Percentiles rank a stretch among this genome's conserved stretches.
Evolutionary conservation across 257 asterid species (phyloP).

Genomic region (Solanum corneliomulleri): DNA sequence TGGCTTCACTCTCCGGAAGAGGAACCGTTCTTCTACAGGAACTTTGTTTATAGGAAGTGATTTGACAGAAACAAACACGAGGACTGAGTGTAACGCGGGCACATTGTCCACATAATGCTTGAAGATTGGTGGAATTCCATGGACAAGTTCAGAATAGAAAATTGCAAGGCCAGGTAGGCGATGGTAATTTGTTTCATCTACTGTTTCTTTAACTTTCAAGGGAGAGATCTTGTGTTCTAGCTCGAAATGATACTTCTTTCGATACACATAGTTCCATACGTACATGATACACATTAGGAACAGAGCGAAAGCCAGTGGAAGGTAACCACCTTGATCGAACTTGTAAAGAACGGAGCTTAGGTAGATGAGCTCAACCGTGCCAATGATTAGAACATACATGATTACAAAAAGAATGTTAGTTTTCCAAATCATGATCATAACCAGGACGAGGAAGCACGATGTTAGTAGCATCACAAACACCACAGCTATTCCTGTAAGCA

Average conservation of each 20-base stretch:
- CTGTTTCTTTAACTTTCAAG: constrained; percentile 11
- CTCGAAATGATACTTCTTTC: constrained; percentile 39
- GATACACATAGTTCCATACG: constrained; percentile 34
- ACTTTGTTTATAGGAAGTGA: constrained; percentile 42
- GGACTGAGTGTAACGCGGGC: constrained; percentile 35
- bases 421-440: constrained; percentile 63
- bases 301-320: constrained; percentile 37
- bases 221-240: constrained; percentile 37
- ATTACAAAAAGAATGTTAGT: constrained; percentile 27
- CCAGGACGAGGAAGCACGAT: constrained; percentile 27
- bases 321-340: constrained; percentile 40
- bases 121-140: constrained; percentile 63
- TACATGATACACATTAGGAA: constrained; percentile 33
- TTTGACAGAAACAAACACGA: constrained; percentile 47
- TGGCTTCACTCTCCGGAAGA: constrained; percentile 39
- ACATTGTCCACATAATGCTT: constrained; percentile 41
- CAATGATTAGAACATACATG: constrained; percentile 14
- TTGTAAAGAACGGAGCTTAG: constrained; percentile 46
- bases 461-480: constrained; percentile 49
- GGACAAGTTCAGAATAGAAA: constrained; percentile 51
- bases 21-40: constrained; percentile 35
- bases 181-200: not conserved
- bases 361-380: constrained; percentile 27
- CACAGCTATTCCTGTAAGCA: constrained; percentile 42
- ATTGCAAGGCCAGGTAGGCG: constrained; percentile 44